These are phyloP conservation scores for Russula earlei DNA, from an alignment of 768 basidiomycete species.

Conservation along the genomic window DNA sequence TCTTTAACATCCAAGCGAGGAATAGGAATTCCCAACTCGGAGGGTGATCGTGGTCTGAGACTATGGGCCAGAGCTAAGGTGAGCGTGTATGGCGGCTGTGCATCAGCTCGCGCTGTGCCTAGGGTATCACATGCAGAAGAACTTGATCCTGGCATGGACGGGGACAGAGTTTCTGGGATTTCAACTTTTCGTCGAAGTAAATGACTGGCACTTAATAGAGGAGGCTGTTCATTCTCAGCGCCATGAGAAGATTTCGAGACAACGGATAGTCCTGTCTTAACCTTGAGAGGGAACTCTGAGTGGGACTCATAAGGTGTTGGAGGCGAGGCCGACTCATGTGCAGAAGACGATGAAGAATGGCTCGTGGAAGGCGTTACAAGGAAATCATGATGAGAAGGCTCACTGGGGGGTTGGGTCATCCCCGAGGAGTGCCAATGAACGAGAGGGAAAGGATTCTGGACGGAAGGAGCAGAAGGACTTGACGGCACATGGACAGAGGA, in stretches of 20 bases:
- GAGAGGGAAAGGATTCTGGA: neutral
- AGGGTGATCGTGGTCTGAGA: neutral
- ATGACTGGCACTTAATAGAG: neutral
- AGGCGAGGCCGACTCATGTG: slow-evolving; percentile 22
- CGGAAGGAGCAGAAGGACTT: neutral
- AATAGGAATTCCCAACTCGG: neutral
- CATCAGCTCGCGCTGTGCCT: neutral
- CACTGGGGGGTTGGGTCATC: neutral
- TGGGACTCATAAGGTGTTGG: slow-evolving; percentile 21
- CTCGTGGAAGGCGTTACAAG: slow-evolving; percentile 19
- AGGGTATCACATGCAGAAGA: neutral
- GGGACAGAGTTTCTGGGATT: neutral
- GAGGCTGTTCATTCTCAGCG: neutral
- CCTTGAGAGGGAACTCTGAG: neutral
- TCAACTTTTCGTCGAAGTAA: neutral
- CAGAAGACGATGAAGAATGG: slow-evolving; percentile 26
- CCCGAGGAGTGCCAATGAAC: neutral
- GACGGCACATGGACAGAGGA: neutral
- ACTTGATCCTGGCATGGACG: neutral
- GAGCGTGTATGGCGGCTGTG: neutral
- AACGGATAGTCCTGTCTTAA: neutral
- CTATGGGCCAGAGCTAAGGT: neutral
- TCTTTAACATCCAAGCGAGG: slow-evolving; percentile 6
- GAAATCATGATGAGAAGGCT: slow-evolving; percentile 12
- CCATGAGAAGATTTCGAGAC: neutral